Conservation (phyloP, 352 stramenopile genomes). For the Pythium dissotocum region DNA sequence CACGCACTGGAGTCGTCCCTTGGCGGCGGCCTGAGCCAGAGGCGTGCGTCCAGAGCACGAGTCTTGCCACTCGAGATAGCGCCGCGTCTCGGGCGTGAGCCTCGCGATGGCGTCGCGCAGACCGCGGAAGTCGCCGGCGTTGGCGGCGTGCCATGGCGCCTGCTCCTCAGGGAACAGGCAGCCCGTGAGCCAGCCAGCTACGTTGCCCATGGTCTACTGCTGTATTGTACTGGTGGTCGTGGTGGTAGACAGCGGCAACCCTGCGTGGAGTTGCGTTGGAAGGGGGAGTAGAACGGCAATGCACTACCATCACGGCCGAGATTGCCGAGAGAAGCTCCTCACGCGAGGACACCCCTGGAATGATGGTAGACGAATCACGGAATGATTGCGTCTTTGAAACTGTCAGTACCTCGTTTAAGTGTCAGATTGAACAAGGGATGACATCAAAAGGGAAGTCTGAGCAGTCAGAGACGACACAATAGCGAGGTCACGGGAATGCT, state of each 20-base stretch:
- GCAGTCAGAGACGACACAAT: background rate
- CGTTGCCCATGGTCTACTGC: slow-evolving; percentile 25
- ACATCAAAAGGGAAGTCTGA: too few relatives aligned
- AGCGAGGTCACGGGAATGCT: background rate
- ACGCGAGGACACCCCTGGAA: background rate
- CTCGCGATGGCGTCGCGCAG: slow-evolving; percentile 22
- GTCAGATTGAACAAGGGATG: too few relatives aligned
- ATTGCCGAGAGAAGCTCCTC: background rate
- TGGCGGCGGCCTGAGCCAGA: slow-evolving; percentile 27
- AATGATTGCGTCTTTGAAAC: slow-evolving; percentile 5
- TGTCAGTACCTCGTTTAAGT: background rate
- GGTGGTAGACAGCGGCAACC: background rate
- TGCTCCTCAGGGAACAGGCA: slow-evolving; percentile 33
- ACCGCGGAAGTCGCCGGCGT: slow-evolving; percentile 14
- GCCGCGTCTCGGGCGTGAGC: slow-evolving; percentile 21
- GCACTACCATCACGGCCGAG: background rate
- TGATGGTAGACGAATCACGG: slow-evolving; percentile 13
- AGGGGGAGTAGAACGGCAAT: background rate
- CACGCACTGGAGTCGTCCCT: slow-evolving; percentile 26
- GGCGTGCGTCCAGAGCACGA: slow-evolving; percentile 29
- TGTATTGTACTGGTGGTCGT: background rate
- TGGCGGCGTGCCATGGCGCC: slow-evolving; percentile 30
- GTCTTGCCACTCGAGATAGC: slow-evolving; percentile 35
- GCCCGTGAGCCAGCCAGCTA: slow-evolving; percentile 24
- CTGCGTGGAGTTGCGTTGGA: too few relatives aligned